These are phyloP conservation scores for Acanthamoeba healyi DNA, from an alignment of 208 protist species.

Conservation along the genomic window DNA sequence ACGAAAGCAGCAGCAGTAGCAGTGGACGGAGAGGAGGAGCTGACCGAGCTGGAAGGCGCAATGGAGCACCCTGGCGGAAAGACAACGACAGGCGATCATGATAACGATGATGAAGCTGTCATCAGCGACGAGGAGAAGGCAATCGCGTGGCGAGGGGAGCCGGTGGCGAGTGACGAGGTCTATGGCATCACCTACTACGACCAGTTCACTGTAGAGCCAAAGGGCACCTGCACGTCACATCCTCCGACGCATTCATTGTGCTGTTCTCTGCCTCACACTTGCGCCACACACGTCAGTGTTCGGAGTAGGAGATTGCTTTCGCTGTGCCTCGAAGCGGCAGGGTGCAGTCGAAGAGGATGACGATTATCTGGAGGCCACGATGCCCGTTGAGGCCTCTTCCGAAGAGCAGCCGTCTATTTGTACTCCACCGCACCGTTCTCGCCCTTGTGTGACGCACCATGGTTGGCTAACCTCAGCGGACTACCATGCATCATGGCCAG, in stretches of 20 bases:
- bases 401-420: conserved; percentile 36
- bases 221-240: background rate
- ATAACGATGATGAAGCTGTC: conserved; percentile 7
- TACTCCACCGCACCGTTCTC: background rate
- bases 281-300: too few species aligned
- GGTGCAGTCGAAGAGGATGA: background rate
- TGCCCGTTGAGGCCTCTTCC: conserved; percentile 28
- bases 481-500: background rate
- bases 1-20: too few species aligned
- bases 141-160: background rate
- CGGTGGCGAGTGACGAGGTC: background rate
- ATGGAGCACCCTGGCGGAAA: background rate
- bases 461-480: too few species aligned
- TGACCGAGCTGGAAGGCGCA: background rate
- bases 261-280: background rate
- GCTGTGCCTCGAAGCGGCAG: background rate
- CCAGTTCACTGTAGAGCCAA: conserved; percentile 29
- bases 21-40: conserved; percentile 4
- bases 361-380: background rate
- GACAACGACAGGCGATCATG: background rate
- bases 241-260: background rate
- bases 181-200: conserved; percentile 22
- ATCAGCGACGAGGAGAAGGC: conserved; percentile 46
- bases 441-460: background rate
- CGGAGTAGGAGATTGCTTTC: background rate